A percentile compares a stretch with the other conserved stretches of the same genome.
These are phyloP conservation scores for Pterocarpus macrocarpus DNA, from an alignment of 306 rosid species.

Conservation along the genomic window DNA sequence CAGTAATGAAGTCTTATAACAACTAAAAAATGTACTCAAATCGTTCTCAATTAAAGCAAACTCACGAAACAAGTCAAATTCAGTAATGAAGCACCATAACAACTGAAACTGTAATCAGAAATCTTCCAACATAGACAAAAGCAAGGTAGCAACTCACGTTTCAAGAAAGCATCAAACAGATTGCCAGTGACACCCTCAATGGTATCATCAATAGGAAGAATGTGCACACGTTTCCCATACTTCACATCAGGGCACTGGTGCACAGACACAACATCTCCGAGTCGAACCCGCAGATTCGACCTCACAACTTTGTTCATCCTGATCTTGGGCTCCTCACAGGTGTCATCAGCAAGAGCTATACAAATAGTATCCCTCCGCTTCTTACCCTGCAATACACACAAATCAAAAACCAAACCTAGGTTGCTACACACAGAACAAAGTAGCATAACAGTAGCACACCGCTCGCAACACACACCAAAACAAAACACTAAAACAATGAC, in stretches of 20 bases:
- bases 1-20: neutral
- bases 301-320: slow-evolving; percentile 70
- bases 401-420: slow-evolving; percentile 5
- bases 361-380: slow-evolving; percentile 65
- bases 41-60: neutral
- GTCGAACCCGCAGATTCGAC: slow-evolving; percentile 64
- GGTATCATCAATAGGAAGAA: slow-evolving; percentile 65
- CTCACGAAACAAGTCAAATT: neutral
- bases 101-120: neutral
- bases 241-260: slow-evolving; percentile 68
- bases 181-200: slow-evolving; percentile 65
- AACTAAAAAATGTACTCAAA: neutral
- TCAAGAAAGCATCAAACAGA: slow-evolving; percentile 67
- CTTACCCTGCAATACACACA: slow-evolving; percentile 58
- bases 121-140: neutral
- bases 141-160: slow-evolving; percentile 54
- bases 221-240: slow-evolving; percentile 62
- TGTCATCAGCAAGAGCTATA: slow-evolving; percentile 64
- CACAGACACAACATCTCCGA: slow-evolving; percentile 70
- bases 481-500: neutral
- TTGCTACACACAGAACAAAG: neutral
- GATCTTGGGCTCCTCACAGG: slow-evolving; percentile 61
- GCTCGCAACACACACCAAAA: neutral
- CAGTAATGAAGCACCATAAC: neutral
- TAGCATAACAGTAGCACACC: neutral